Evolutionary conservation across 495 filamentous ascomycete genomes (phyloP), one percentile per base, ranked within the genome.

Genomic region (Daldinia decipiens): DNA sequence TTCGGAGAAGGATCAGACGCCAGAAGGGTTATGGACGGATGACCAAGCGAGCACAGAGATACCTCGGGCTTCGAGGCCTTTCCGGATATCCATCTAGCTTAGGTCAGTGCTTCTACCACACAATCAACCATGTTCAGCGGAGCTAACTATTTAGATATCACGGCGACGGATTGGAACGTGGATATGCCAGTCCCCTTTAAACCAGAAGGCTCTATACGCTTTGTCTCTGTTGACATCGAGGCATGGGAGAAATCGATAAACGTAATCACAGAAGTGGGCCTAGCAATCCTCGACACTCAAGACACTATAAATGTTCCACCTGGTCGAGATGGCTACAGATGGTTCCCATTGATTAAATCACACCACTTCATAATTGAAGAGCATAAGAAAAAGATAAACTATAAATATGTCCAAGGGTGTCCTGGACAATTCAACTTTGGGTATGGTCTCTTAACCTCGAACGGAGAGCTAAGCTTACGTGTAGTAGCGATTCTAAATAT

Each of bases 141-240:
- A 15, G n/a, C 63, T 68, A 53, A 64, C 59, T 11, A 11, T 39
- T 32, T 3, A 61, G 51, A 27, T 13, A 31, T 4, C 27, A 39
- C 36, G 15, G 17, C n/a, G 17, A 19, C 34, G 11, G 36, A 26
- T 27, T 76, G 71, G 74, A 43, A 69, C 21, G 70, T 59, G 8
- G 55, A 52, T 17, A 65, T 40, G 27, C 68, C 75, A 15, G 70
- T 70, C 60, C 77, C 81, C 1, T 87, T 87, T 68, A 79, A 84
- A 17, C 69, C 80, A 21, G 81, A 84, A 39, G 34, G 68, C 6
- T 74, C 73, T 5, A 86, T 90, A 1, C 80, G 96, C 24, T 93
- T 99, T 71, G 81, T 97, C 62, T 88, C 85, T 67, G 80, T 97
- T 50, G 95, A 99, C 74, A 76, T 94, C 32, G 95, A 99, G 77